These are phyloP conservation scores for Rhododendron molle DNA, from an alignment of 148 eudicot genomes.

Conservation along the genomic window DNA sequence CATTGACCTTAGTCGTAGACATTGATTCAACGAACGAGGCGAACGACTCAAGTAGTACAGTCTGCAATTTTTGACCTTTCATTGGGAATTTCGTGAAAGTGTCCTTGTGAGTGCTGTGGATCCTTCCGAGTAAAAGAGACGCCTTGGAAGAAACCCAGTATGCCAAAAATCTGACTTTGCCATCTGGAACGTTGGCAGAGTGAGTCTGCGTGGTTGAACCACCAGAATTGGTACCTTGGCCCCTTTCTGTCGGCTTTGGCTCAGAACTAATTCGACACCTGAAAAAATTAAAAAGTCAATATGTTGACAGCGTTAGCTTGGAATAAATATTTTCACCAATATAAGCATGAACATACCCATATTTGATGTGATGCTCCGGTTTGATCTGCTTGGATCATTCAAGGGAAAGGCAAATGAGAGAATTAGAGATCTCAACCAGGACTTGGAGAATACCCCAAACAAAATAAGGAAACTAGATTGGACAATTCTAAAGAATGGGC, in stretches of 20 bases:
- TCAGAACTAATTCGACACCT: not conserved
- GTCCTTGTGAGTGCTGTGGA: not conserved
- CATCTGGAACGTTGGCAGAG: not conserved
- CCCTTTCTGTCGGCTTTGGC: not conserved
- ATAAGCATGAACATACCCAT: not conserved
- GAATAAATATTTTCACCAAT: not conserved
- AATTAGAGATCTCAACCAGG: not conserved
- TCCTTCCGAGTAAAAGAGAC: not conserved
- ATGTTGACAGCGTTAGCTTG: not conserved
- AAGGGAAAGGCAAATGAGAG: not conserved
- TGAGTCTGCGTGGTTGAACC: not conserved
- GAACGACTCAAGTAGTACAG: not conserved
- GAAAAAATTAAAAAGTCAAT: not conserved
- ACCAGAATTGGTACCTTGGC: not conserved
- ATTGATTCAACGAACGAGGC: not conserved
- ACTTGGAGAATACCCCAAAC: no score
- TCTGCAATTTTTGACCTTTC: not conserved
- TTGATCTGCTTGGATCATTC: not conserved
- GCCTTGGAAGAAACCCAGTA: constrained; percentile 5
- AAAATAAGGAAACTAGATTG: not conserved
- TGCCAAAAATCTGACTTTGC: not conserved
- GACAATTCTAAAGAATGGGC: not conserved
- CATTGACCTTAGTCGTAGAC: not conserved
- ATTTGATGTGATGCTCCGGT: not conserved
- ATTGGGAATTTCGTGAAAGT: not conserved